A percentile compares a stretch with the other conserved stretches of the same genome.
phyloP scores from a whole-genome alignment of 306 rosid genomes.

The Vigna unguiculata region DNA sequence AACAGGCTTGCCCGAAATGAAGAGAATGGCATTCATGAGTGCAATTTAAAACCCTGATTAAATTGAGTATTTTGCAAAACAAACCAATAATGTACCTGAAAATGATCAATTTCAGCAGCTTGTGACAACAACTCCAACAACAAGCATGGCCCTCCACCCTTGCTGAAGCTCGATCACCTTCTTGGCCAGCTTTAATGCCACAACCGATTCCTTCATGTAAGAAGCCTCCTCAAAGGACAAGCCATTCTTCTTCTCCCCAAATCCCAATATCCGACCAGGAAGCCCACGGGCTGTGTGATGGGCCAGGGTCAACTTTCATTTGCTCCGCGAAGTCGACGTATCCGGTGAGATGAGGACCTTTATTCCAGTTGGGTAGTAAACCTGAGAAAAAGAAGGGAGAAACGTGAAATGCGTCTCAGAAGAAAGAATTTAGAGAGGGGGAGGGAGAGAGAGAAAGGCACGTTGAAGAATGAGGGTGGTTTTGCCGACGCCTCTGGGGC shows the following conservation, averaged over 20 bases:
- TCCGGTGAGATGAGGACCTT: conserved; percentile 84
- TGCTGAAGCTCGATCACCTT: conserved; percentile 72
- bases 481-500: conserved; percentile 95
- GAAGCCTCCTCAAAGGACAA: conserved; percentile 77
- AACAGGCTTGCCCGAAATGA: background rate
- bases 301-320: conserved; percentile 51
- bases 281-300: conserved; percentile 64
- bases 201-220: conserved; percentile 71
- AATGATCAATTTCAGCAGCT: conserved; percentile 89
- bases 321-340: conserved; percentile 85
- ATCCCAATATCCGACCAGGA: conserved; percentile 76
- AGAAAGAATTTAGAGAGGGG: background rate
- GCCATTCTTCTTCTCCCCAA: conserved; percentile 51
- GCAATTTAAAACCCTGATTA: background rate
- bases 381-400: conserved; percentile 50
- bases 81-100: conserved; percentile 59
- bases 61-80: background rate
- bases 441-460: conserved; percentile 34
- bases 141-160: conserved; percentile 75
- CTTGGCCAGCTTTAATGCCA: conserved; percentile 79
- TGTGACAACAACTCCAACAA: conserved; percentile 85
- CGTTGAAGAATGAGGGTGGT: conserved; percentile 91
- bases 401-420: background rate
- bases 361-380: conserved; percentile 80
- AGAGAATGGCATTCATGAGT: background rate